Evolutionary conservation across 2,329 filamentous ascomycete genomes (phyloP), one percentile per base, ranked within the genome.

Genomic region (Apiospora kogelbergensis): DNA sequence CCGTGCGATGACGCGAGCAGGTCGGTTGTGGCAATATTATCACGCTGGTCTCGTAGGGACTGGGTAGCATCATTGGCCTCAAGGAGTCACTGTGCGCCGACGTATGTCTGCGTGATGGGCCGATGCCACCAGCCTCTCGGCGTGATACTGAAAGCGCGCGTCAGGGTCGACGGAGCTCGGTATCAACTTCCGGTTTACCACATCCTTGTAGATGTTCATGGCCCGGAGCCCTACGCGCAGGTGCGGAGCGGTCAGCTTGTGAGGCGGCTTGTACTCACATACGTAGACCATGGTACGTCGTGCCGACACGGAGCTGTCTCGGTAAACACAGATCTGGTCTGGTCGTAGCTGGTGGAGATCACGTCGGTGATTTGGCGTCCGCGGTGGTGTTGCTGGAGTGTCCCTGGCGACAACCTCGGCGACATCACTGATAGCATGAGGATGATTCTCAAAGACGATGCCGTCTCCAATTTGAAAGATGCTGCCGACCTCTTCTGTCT

Each of bases 201-300:
- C 74, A 13, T 79, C 33, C 33, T 33, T 74, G 57, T 78, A 72
- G 22, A 85, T 79, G 68, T 83, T 75, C 76, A 84, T 83, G 1
- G 76, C 70, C 17, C 79, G 76, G 0, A 86, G 78, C 40, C 83
- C 80, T 24, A 77, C 68, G 40, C 80, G 79, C 66, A 87, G 81
- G 71, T 84, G 78, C n/a, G 71, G 72, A 44, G 78, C 73, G 6
- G 81, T 81, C 1, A 87, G 73, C 71, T 86, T 85, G 72, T 84
- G 79, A 0, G 82, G 84, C 20, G 81, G 72, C 75, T 85, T 87
- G 71, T 85, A 84, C 74, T 87, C 80, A 30, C 77, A 75, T 46
- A 84, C 70, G 26, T 77, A 80, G 6, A 75, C 67, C 68, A 80
- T 78, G 9, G 60, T 71, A 17, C 68, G 73, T 9, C n/a, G 68